phyloP scores from a whole-genome alignment of 257 asterid species.

The Solanum rostratum region DNA sequence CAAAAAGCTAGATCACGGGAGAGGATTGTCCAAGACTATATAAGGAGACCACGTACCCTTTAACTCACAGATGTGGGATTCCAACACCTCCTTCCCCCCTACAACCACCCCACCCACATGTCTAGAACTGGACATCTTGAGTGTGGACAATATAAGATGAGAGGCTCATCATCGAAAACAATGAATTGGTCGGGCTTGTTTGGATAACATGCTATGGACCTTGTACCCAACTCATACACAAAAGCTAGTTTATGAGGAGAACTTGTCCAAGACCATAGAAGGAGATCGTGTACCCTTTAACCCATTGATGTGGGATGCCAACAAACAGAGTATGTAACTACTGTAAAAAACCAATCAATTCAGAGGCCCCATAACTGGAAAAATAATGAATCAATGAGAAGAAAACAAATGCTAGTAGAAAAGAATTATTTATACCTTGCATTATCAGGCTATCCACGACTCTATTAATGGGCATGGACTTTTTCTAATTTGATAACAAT shows the following conservation, averaged over 20 bases:
- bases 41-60: not conserved
- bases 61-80: not conserved
- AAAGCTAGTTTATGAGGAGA: not conserved
- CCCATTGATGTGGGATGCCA: not conserved
- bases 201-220: not conserved
- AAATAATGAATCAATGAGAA: not conserved
- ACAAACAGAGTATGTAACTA: not conserved
- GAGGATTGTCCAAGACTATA: not conserved
- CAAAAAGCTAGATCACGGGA: not conserved
- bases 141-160: not conserved
- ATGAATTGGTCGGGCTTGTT: not conserved
- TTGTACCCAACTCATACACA: not conserved
- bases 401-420: not conserved
- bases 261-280: not conserved
- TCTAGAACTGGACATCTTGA: not conserved
- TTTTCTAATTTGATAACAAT: not conserved
- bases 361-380: not conserved
- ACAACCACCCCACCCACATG: not conserved
- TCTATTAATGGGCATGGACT: not conserved
- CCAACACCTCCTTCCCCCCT: not conserved
- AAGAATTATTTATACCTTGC: not conserved
- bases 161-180: not conserved
- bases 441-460: not conserved
- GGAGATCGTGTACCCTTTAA: not conserved
- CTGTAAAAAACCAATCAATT: not conserved